Percentiles rank a stretch among this genome's conserved stretches.
Conservation (phyloP, 2,329 filamentous ascomycete genomes). For the Claviceps capensis region DNA sequence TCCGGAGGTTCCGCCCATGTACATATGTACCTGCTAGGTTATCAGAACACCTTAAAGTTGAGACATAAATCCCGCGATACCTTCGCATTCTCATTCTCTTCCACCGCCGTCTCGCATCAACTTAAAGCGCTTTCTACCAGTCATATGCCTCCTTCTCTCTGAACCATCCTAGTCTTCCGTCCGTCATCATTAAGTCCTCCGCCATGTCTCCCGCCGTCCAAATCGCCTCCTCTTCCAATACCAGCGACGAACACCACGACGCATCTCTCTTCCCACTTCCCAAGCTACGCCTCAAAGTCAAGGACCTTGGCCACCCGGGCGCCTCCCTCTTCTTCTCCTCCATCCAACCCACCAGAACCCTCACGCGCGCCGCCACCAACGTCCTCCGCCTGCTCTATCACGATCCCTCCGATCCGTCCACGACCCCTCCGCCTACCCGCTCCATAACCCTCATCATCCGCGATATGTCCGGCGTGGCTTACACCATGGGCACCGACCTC, state of each 20-base stretch:
- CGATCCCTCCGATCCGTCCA: slow-evolving; percentile 25
- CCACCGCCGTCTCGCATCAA: not conserved
- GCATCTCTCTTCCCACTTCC: slow-evolving; percentile 28
- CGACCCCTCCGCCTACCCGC: slow-evolving; percentile 49
- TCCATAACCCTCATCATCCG: slow-evolving; percentile 76
- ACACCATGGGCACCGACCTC: slow-evolving; percentile 68
- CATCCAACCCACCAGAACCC: slow-evolving; percentile 46
- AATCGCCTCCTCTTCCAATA: not conserved
- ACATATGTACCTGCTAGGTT: too few relatives aligned
- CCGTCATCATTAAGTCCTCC: slow-evolving; percentile 2
- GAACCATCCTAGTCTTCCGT: not conserved
- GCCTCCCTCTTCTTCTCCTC: slow-evolving; percentile 52
- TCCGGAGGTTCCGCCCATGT: too few relatives aligned
- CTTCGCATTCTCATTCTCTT: not conserved
- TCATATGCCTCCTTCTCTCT: not conserved
- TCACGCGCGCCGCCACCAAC: slow-evolving; percentile 48
- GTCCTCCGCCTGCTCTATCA: slow-evolving; percentile 63
- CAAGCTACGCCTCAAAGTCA: slow-evolving; percentile 45
- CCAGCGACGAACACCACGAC: not conserved
- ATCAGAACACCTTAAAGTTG: too few relatives aligned
- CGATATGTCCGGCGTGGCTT: slow-evolving; percentile 72
- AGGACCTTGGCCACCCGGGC: slow-evolving; percentile 46
- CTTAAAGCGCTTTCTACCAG: not conserved
- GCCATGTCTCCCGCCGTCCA: slow-evolving; percentile 16
- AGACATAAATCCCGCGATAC: too few relatives aligned